Evolutionary conservation across 345 rosid species (phyloP), one percentile per base, ranked within the genome.

Genomic region (Chamaenerion angustifolium): DNA sequence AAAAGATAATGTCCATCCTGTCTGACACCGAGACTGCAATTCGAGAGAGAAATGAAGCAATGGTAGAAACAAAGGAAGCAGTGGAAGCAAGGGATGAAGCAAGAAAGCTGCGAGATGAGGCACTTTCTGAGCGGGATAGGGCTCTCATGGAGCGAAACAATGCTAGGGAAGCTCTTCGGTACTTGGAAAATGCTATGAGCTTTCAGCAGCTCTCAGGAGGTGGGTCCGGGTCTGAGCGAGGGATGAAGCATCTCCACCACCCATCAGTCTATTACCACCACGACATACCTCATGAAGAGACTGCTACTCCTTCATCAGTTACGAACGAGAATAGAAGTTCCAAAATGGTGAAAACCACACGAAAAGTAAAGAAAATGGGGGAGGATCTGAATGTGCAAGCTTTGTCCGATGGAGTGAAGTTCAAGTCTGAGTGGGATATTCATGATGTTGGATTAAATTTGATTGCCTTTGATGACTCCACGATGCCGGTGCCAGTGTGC

Each of bases 101-200:
- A 21, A 72, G 87, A 47, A 77, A 64, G 65, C 83, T 76, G 70
- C 79, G 93, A 40, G 93, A 87, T 56, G 79, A 78, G 63, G 96
- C 95, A 60, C 64, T 83, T 43, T 58, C 71, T 3, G 81, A 83
- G 67, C 73, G 98, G 17, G 89, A 90, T 60, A 73, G 66, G 56
- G 98, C 95, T 52, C 40, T 81, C 54, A 76, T 80, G 83, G 96
- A 85, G 59, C 71, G 95, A 56, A 92, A 90, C 71, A 75, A 68
- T 59, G 98, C 88, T 11, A 47, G 78, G 18, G 89, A 80, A 17
- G 71, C 90, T 37, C 76, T 80, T 63, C 86, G 74, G 11, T 78
- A 67, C 54, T 73, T 77, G 50, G 89, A 81, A 51, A 71, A 61
- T 65, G 64, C 72, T 51, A 68, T 74, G 16, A 27, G 53, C 41